phyloP scores from a whole-genome alignment of 2,329 filamentous ascomycete species.

The Penicillium palitans region DNA sequence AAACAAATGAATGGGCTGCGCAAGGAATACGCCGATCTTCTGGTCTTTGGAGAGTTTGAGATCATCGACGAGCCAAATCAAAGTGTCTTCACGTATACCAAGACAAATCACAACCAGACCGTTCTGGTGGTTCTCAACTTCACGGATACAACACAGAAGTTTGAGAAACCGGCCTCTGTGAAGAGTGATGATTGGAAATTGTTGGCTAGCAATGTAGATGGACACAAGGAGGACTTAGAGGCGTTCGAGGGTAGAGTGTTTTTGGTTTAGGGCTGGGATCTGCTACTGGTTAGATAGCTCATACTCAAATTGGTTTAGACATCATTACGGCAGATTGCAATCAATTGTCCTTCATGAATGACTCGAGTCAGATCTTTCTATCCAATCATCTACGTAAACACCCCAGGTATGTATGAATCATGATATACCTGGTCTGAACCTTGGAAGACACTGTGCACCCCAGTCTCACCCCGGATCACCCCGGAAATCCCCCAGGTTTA shows the following conservation, averaged over 20 bases:
- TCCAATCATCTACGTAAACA: neutral
- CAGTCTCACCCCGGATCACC: too few species aligned
- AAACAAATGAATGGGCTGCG: slow-evolving; percentile 47
- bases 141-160: slow-evolving; percentile 7
- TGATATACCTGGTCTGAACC: neutral
- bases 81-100: slow-evolving; percentile 27
- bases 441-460: neutral
- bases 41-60: slow-evolving; percentile 50
- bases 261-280: slow-evolving; percentile 12
- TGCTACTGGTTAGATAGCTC: neutral
- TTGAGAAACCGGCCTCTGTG: neutral
- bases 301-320: neutral
- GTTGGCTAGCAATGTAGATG: slow-evolving; percentile 26
- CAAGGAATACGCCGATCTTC: slow-evolving; percentile 57
- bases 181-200: slow-evolving; percentile 18
- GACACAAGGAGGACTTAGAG: slow-evolving; percentile 24
- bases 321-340: neutral
- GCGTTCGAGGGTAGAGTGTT: slow-evolving; percentile 40
- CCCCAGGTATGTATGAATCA: too few species aligned
- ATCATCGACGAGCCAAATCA: slow-evolving; percentile 10
- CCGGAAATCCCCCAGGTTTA: too few species aligned
- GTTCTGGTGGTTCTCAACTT: slow-evolving; percentile 22
- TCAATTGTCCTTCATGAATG: neutral
- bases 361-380: neutral
- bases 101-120: neutral